Base-by-base conservation (phyloP, 371 early-diverging fungal genomes). In the Apophysomyces variabilis region DNA sequence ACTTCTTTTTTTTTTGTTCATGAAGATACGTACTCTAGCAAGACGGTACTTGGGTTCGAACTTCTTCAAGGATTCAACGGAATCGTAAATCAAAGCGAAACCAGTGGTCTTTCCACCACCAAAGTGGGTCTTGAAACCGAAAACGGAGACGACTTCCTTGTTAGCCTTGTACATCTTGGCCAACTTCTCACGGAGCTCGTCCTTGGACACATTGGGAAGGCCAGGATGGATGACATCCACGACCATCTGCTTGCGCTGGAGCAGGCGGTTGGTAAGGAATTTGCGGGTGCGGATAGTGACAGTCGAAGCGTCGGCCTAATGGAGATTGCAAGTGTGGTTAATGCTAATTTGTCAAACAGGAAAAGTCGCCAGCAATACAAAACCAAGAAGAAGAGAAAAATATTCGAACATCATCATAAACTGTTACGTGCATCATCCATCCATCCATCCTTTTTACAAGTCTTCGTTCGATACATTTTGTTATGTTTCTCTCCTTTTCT, bases 101-200 rank as follows among this genome's bases (percentile, higher is more conserved):
- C 99, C 98, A 76, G 97, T 96, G 66, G 96, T 91, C 87, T 94
- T 93, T 85, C 98, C 98, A 72, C 99, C 99, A 92, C 99, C 99
- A 84, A 96, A 99, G 70, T 83, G 87, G 73, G 97, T 97, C 77
- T 92, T 91, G 91, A 97, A 92, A 68, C 99, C 99, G 82, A 98
- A 99, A 70, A 90, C 92, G 82, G 96, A 92, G 76, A 99, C 87
- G 73, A 88, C 86, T 67, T 96, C 96, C 80, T 88, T 86, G 67
- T 95, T 92, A 71, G 93, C 82, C 89, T 97, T 98, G 96, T 97
- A 98, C 86, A 96, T 86, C 91, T 93, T 95, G 82, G 93, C 90
- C 61, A 99, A 88, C 90, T 96, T 96, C 76, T 95, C 94, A 72
- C 96, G 92, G 75, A 99, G 83, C 74, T 94, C 96, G 68, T 87